phyloP scores from a whole-genome alignment of 331 rosid genomes.

The Quercus lobata region DNA sequence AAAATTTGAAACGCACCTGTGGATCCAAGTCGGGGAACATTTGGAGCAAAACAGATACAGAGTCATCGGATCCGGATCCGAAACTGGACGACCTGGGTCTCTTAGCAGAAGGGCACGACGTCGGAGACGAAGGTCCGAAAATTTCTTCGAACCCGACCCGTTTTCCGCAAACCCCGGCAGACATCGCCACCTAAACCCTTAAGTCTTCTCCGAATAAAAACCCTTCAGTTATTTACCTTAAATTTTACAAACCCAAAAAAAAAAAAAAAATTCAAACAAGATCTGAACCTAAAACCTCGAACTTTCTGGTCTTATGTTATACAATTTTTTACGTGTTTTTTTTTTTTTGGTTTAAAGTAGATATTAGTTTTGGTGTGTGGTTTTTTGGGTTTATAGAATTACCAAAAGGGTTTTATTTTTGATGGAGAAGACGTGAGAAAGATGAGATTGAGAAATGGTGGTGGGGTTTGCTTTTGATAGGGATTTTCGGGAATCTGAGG shows the following conservation, averaged over 20 bases:
- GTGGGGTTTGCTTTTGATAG: constrained; percentile 13
- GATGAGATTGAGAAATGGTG: background rate
- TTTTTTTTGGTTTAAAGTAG: background rate
- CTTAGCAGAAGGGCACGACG: constrained; percentile 28
- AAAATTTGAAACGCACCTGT: constrained; percentile 17
- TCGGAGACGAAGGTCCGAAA: constrained; percentile 41
- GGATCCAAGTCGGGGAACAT: constrained; percentile 34
- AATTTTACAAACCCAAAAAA: background rate
- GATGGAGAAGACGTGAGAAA: background rate
- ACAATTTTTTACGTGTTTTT: background rate
- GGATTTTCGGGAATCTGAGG: constrained; percentile 6
- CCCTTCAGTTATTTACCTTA: background rate
- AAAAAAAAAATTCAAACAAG: background rate
- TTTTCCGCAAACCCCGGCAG: constrained; percentile 39
- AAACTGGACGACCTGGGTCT: constrained; percentile 23
- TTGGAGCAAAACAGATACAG: constrained; percentile 20
- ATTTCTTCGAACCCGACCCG: constrained; percentile 41
- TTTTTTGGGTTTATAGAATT: background rate
- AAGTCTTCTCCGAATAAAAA: background rate
- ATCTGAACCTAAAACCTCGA: background rate
- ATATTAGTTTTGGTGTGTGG: background rate
- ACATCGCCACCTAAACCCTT: constrained; percentile 21
- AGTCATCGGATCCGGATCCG: constrained; percentile 17
- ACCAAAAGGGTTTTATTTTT: constrained; percentile 3
- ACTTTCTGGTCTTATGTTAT: background rate